phyloP scores from a whole-genome alignment of 768 basidiomycete species.

The Trichaptum fuscoviolaceum region DNA sequence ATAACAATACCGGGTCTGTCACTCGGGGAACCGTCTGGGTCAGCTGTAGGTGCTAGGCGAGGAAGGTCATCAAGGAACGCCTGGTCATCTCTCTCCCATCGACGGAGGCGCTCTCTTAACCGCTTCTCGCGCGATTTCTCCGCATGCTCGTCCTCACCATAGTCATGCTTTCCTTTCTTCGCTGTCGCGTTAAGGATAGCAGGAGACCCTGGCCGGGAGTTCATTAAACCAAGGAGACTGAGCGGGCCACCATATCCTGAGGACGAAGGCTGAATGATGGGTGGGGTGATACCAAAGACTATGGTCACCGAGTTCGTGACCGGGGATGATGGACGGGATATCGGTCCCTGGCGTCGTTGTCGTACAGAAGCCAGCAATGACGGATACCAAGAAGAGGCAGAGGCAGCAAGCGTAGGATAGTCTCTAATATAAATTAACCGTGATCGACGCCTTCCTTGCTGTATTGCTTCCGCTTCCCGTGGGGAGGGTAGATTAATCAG shows the following conservation, averaged over 20 bases:
- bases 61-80: conserved; percentile 62
- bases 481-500: conserved; percentile 56
- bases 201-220: conserved; percentile 24
- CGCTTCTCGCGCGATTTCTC: conserved; percentile 68
- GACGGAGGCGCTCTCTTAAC: conserved; percentile 61
- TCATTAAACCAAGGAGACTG: conserved; percentile 32
- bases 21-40: conserved; percentile 14
- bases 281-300: conserved; percentile 82
- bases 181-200: conserved; percentile 12
- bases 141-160: conserved; percentile 62
- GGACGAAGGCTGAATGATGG: conserved; percentile 47
- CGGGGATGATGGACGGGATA: conserved; percentile 54
- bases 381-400: conserved; percentile 76
- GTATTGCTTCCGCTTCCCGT: conserved; percentile 22
- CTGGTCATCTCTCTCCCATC: conserved; percentile 66
- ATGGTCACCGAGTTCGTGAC: conserved; percentile 71
- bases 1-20: conserved; percentile 43
- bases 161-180: conserved; percentile 42
- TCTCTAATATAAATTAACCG: conserved; percentile 84
- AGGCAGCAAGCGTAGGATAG: conserved; percentile 67
- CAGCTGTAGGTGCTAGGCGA: conserved; percentile 35
- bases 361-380: conserved; percentile 75
- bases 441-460: conserved; percentile 32
- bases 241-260: conserved; percentile 17
- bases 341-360: conserved; percentile 61